Evolutionary conservation across 2,329 filamentous ascomycete species (phyloP).

Genomic region (Pseudogymnoascus sp.): DNA sequence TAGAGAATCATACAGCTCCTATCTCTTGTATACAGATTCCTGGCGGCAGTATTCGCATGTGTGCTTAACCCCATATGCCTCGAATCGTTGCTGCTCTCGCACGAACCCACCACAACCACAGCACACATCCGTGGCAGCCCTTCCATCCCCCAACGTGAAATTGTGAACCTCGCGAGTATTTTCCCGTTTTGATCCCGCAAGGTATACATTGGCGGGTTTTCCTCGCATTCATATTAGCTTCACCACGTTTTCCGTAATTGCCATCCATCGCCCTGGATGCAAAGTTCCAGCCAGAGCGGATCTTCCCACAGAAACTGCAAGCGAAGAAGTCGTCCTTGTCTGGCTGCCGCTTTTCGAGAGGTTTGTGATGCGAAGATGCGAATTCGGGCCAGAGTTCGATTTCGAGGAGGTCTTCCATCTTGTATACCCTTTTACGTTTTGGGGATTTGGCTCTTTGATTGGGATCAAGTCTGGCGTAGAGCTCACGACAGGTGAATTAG

Average conservation of each 20-base stretch:
- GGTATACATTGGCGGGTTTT: not conserved
- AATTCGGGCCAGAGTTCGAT: not conserved
- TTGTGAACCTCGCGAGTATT: not conserved
- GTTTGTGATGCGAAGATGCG: not conserved
- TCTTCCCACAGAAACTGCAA: not conserved
- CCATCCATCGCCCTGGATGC: too few relatives aligned
- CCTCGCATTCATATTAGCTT: not conserved
- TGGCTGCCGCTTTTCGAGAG: not conserved
- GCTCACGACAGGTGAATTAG: not conserved
- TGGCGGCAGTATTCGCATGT: not conserved
- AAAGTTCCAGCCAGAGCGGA: not conserved
- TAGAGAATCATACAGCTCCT: too few relatives aligned
- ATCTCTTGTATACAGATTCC: not conserved
- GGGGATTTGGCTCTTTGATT: too few relatives aligned
- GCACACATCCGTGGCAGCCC: not conserved
- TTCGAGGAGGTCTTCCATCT: not conserved
- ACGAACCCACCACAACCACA: not conserved
- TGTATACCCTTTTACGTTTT: too few relatives aligned
- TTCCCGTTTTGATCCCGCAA: not conserved
- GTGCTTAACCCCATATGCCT: not conserved
- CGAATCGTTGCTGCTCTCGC: not conserved
- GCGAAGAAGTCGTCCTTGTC: not conserved
- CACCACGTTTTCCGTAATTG: not conserved
- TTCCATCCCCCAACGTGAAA: not conserved
- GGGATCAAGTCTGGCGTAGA: not conserved